phyloP scores from a whole-genome alignment of 768 basidiomycete genomes.

The Leccinum sublutescens region DNA sequence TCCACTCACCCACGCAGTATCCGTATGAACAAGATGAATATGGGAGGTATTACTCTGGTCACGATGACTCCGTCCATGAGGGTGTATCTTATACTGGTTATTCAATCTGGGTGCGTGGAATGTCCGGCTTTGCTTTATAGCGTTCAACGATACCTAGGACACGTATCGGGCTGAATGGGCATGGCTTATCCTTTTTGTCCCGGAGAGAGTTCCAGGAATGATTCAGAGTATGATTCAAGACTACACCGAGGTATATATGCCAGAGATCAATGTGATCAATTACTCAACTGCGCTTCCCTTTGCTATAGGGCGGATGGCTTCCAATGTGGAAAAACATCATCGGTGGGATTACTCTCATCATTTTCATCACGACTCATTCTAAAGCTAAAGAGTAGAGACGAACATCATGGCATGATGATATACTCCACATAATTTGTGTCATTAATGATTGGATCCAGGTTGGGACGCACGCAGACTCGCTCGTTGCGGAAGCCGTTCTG shows the following conservation, averaged over 20 bases:
- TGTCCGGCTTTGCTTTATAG: neutral
- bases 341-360: slow-evolving; percentile 34
- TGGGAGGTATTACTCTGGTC: slow-evolving; percentile 72
- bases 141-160: slow-evolving; percentile 46
- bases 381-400: slow-evolving; percentile 45
- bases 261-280: neutral
- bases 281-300: neutral
- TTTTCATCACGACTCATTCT: neutral
- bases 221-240: slow-evolving; percentile 79
- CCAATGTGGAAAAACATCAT: slow-evolving; percentile 92
- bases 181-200: slow-evolving; percentile 73
- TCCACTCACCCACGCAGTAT: slow-evolving; percentile 44
- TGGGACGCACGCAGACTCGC: slow-evolving; percentile 76
- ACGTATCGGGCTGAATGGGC: slow-evolving; percentile 79
- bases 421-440: neutral
- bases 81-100: slow-evolving; percentile 79
- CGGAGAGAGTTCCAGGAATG: slow-evolving; percentile 75
- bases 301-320: slow-evolving; percentile 66
- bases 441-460: slow-evolving; percentile 40
- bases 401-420: slow-evolving; percentile 66
- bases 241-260: slow-evolving; percentile 52
- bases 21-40: slow-evolving; percentile 74
- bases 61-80: slow-evolving; percentile 61
- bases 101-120: slow-evolving; percentile 63
- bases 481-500: slow-evolving; percentile 67